Percentiles rank a stretch among this genome's conserved stretches.
Conservation (phyloP, 2,329 filamentous ascomycete genomes). For the Colletotrichum musicola region DNA sequence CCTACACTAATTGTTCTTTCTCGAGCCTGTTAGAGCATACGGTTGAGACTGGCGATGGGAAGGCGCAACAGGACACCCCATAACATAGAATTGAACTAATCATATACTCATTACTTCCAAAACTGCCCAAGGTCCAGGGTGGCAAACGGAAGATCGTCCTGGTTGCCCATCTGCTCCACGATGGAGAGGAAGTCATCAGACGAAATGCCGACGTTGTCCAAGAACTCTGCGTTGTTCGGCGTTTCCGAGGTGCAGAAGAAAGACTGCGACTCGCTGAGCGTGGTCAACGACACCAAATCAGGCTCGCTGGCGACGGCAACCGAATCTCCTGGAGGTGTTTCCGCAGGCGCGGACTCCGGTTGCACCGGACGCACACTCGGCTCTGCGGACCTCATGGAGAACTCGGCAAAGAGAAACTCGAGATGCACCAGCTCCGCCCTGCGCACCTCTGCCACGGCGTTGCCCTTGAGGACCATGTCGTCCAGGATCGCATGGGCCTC, state of each 20-base stretch:
- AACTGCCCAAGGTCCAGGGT: constrained; percentile 12
- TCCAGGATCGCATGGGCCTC: constrained; percentile 48
- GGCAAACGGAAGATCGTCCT: constrained; percentile 2
- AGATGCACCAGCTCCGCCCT: constrained; percentile 50
- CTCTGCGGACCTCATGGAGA: constrained; percentile 43
- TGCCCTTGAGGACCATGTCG: constrained; percentile 50
- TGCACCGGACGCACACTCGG: constrained; percentile 45
- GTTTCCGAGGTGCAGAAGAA: constrained; percentile 17
- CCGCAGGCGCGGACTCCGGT: constrained; percentile 9
- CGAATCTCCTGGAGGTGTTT: too few relatives aligned
- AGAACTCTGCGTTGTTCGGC: constrained; percentile 46
- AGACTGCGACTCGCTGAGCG: constrained; percentile 2
- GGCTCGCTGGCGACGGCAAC: not conserved
- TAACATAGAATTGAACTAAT: not conserved
- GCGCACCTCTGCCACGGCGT: constrained; percentile 48
- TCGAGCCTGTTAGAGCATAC: too few relatives aligned
- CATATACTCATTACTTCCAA: constrained; percentile 7
- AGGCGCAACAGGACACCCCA: too few relatives aligned
- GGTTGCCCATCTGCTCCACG: constrained; percentile 49
- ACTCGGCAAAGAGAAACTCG: constrained; percentile 45
- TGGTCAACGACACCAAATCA: constrained; percentile 11
- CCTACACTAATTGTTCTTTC: too few relatives aligned
- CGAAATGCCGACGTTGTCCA: constrained; percentile 54
- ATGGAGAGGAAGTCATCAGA: constrained; percentile 54
- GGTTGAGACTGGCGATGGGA: too few relatives aligned